phyloP scores from a whole-genome alignment of 768 basidiomycete species.

The Serendipita indica region DNA sequence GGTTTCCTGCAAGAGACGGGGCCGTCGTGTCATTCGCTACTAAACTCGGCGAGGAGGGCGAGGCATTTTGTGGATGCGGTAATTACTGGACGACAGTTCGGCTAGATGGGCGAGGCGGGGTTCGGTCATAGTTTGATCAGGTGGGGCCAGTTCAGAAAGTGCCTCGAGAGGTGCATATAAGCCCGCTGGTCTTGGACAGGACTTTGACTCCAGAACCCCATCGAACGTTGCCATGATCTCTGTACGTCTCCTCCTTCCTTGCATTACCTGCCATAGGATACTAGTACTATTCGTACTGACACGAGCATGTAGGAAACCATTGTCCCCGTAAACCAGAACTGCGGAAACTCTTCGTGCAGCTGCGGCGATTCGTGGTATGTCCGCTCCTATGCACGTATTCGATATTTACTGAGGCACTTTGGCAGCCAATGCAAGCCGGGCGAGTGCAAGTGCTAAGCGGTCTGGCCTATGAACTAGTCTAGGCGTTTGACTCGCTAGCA shows the following conservation, averaged over 20 bases:
- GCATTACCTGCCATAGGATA: background rate
- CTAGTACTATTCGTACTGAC: background rate
- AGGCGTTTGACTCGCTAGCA: no score
- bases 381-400: no score
- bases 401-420: background rate
- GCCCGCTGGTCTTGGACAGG: background rate
- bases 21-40: no score
- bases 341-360: background rate
- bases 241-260: background rate
- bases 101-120: no score
- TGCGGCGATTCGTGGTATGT: background rate
- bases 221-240: background rate
- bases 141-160: background rate
- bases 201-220: no score
- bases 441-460: conserved; percentile 1
- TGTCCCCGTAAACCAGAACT: background rate
- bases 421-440: background rate
- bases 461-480: no score
- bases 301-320: background rate
- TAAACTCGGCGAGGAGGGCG: no score
- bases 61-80: no score
- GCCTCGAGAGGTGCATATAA: background rate
- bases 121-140: no score
- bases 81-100: no score
- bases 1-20: no score